phyloP scores from a whole-genome alignment of 495 filamentous ascomycete genomes.

The Annulohypoxylon stygium region DNA sequence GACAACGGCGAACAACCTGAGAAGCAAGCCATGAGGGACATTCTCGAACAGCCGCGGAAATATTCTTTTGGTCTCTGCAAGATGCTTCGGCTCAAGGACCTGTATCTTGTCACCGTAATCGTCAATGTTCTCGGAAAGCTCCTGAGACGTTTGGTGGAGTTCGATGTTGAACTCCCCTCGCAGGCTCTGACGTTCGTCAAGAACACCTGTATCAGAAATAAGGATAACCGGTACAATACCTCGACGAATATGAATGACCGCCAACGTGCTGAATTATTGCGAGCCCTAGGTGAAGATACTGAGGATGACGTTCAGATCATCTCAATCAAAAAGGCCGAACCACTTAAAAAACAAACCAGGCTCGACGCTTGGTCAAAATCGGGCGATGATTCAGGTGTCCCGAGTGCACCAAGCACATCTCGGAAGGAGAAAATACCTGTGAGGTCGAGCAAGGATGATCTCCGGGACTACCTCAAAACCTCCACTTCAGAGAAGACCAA shows the following conservation, averaged over 20 bases:
- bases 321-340: conserved; percentile 56
- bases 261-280: conserved; percentile 84
- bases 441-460: conserved; percentile 48
- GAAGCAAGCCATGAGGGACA: conserved; percentile 61
- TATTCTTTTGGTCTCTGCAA: conserved; percentile 78
- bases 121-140: conserved; percentile 73
- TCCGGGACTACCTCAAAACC: conserved; percentile 56
- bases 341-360: conserved; percentile 73
- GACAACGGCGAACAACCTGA: conserved; percentile 59
- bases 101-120: conserved; percentile 80
- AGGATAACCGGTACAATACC: conserved; percentile 60
- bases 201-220: conserved; percentile 60
- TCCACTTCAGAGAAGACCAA: conserved; percentile 53
- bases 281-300: conserved; percentile 82
- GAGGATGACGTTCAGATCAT: conserved; percentile 63
- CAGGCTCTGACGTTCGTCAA: conserved; percentile 72
- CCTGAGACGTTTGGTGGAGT: conserved; percentile 76
- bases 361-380: conserved; percentile 73
- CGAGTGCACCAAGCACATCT: conserved; percentile 46
- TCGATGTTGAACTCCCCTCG: conserved; percentile 74
- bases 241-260: conserved; percentile 79
- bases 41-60: conserved; percentile 71
- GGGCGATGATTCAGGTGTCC: conserved; percentile 46
- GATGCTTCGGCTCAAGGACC: conserved; percentile 87
- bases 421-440: conserved; percentile 30